Evolutionary conservation across 75 land plant species (phyloP), one percentile per base, ranked within the genome.

Genomic region (Adiantum capillusveneris): DNA sequence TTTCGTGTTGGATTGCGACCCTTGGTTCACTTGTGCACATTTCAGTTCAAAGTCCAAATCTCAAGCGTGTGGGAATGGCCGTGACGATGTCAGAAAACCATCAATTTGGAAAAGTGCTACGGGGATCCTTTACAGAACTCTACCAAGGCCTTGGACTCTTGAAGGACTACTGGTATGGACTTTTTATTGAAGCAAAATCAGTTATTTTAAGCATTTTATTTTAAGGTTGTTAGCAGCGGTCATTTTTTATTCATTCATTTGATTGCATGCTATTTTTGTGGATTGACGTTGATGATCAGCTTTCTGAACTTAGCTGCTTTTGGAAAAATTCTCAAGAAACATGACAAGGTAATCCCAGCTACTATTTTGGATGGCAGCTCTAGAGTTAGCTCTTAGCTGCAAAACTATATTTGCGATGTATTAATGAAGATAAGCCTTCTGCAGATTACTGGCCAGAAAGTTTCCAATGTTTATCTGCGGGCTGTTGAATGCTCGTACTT

Each of bases 271-370:
- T 18, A n/a, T 53, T 18, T 9, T 11, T 1, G 6, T 0, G 13
- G 61, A 19, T 0, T 36, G n/a, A n/a, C n/a, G n/a, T n/a, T n/a
- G n/a, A n/a, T n/a, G n/a, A n/a, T 55, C 24, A 76, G 79, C 39
- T 61, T 78, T 0, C 56, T 77, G 12, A 77, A 77, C 45, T 37
- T 68, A 12, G 58, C 66, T 29, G 78, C 78, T 11, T 74, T 77
- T 37, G 66, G 65, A 27, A 77, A 77, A 58, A 74, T 77, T 26
- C 46, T 77, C 43, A 77, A 77, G 65, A 77, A 77, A 53, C 68
- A 62, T 36, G 79, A 77, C 42, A 77, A 77, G 70, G 79, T 77
- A 27, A 43, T 11, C n/a, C n/a, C n/a, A 28, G 29, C 29, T 2
- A 53, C 2, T 12, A 24, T 14, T 24, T 22, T 53, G 55, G 27